phyloP scores from a whole-genome alignment of 768 basidiomycete genomes.

The Calvatia gigantea region DNA sequence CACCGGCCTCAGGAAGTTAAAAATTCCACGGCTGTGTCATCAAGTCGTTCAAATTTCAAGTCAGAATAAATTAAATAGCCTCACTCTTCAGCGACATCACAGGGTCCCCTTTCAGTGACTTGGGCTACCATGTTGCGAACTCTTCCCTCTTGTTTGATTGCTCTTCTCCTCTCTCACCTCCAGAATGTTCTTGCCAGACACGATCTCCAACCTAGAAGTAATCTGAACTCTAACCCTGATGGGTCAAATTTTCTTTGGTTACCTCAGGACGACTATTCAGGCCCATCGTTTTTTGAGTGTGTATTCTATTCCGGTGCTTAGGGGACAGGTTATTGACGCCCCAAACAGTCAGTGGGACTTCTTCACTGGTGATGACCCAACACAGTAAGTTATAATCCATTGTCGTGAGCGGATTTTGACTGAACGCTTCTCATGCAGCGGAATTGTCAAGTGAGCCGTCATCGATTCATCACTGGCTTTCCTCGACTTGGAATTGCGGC shows the following conservation, averaged over 20 bases:
- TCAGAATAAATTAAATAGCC: no score
- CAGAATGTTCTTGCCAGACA: not conserved
- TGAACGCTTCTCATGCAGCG: slow-evolving; percentile 38
- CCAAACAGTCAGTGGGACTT: slow-evolving; percentile 52
- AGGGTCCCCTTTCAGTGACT: not conserved
- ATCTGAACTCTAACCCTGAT: slow-evolving; percentile 39
- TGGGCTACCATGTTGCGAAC: not conserved
- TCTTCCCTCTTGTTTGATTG: slow-evolving; percentile 10
- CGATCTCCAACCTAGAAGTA: slow-evolving; percentile 18
- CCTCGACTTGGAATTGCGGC: not conserved
- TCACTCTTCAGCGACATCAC: not conserved
- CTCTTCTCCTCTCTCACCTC: slow-evolving; percentile 8
- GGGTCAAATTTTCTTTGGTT: slow-evolving; percentile 62
- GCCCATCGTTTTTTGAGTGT: slow-evolving; percentile 70
- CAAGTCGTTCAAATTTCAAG: not conserved
- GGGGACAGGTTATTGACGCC: not conserved
- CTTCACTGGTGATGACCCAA: slow-evolving; percentile 61
- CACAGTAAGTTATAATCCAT: slow-evolving; percentile 44
- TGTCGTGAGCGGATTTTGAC: slow-evolving; percentile 6
- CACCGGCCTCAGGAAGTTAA: no score
- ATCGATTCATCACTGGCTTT: no score
- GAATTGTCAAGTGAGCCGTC: slow-evolving; percentile 59
- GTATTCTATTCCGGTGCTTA: slow-evolving; percentile 14
- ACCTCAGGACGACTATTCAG: slow-evolving; percentile 62
- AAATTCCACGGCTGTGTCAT: not conserved